These are phyloP conservation scores for Eucalyptus coolabah DNA, from an alignment of 345 rosid species.

Conservation along the genomic window DNA sequence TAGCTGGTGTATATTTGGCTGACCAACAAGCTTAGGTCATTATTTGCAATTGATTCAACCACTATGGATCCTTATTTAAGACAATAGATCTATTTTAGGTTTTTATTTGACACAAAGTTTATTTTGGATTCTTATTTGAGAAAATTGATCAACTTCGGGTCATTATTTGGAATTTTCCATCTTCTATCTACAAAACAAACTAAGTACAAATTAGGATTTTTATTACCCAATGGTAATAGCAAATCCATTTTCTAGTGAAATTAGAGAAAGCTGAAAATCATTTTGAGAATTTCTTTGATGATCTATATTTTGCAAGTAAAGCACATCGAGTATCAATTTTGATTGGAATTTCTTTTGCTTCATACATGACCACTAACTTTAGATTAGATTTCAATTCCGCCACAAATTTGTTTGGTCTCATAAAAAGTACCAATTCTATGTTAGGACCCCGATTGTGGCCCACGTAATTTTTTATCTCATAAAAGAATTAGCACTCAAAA, in stretches of 20 bases:
- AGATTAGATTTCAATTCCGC: neutral
- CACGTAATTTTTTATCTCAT: neutral
- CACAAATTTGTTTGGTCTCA: neutral
- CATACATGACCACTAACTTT: neutral
- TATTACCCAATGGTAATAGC: neutral
- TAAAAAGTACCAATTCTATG: neutral
- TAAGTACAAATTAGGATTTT: neutral
- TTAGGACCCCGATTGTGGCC: neutral
- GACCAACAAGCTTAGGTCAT: too few species aligned
- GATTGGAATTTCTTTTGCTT: neutral
- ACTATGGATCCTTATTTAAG: accelerated
- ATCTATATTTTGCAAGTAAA: neutral
- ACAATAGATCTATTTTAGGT: accelerated
- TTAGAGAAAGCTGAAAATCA: neutral
- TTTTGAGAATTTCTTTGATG: neutral
- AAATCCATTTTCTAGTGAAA: neutral
- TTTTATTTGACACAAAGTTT: accelerated
- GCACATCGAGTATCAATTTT: neutral
- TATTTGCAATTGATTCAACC: too few species aligned
- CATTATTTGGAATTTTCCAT: too few species aligned
- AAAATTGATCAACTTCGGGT: accelerated
- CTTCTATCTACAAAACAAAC: too few species aligned
- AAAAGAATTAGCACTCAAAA: neutral
- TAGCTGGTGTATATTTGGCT: accelerated
- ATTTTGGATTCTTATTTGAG: too few species aligned